Evolutionary conservation across 139 green algal species (phyloP).

Genomic region (Pseudopediastrum boryanum): DNA sequence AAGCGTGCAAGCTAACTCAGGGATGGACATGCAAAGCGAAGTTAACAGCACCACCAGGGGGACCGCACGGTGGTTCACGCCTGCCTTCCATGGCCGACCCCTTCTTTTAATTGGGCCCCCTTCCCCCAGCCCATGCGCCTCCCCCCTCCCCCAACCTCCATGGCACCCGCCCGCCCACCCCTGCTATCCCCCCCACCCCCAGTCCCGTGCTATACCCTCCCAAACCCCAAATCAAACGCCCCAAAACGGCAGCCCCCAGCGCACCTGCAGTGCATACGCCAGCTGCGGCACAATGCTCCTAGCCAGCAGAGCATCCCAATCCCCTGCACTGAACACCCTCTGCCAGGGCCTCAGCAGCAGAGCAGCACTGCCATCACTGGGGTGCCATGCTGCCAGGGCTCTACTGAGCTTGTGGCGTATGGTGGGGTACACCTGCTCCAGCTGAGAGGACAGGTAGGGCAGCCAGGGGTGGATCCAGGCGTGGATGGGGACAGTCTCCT

Average conservation of each 20-base stretch:
- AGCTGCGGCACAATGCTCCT: conserved; percentile 91
- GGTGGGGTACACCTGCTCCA: conserved; percentile 86
- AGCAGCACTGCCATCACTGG: conserved; percentile 77
- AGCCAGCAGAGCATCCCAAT: conserved; percentile 85
- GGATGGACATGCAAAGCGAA: no score
- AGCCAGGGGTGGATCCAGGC: conserved; percentile 98
- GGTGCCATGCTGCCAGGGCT: conserved; percentile 76
- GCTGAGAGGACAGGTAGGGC: conserved; percentile 67
- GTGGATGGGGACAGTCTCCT: conserved; percentile 88
- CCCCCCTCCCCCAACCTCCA: no score
- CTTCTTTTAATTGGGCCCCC: no score
- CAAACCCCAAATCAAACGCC: no score
- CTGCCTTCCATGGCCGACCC: no score
- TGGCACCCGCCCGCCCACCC: no score
- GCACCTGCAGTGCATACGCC: conserved; percentile 43
- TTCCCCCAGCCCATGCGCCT: no score
- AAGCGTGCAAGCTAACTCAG: no score
- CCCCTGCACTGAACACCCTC: conserved; percentile 71
- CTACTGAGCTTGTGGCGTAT: conserved; percentile 62
- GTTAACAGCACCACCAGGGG: no score
- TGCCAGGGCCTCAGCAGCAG: conserved; percentile 89
- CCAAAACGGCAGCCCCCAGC: not conserved
- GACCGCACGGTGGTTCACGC: no score
- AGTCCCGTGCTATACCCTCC: no score
- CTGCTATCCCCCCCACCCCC: no score